Evolutionary conservation across 345 rosid genomes (phyloP), one percentile per base, ranked within the genome.

Genomic region (Linum usitatissimum): DNA sequence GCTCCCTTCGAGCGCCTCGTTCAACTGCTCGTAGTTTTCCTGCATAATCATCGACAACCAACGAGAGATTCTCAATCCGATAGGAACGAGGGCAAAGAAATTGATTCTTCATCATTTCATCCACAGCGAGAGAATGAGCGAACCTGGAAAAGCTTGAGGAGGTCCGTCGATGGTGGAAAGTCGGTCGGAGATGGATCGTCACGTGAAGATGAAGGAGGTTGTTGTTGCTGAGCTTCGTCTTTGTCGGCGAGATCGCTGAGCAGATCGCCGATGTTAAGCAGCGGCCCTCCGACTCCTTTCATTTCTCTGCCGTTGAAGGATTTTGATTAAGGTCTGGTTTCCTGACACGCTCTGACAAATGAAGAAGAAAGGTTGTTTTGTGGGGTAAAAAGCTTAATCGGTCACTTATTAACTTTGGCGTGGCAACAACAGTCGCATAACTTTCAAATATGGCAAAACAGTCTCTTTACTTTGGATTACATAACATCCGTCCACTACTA

Each of bases 281-380:
- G 72, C 23, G 97, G 97, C 18, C 95, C 97, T 73, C 97, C 90
- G 2, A 83, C 69, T 36, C 93, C 96, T 75, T 82, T 83, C 95
- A 83, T 91, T 69, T 54, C 57, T 55, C 57, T 36, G 14, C 9
- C 14, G 17, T 45, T 10, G 5, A 15, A 1, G 51, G 17, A 45
- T 36, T 17, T 14, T 6, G 13, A 4, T 1, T 2, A 23, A 23
- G 28, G 28, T 23, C 28, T 23, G 28, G 28, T 23, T 23, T 23
- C 28, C 28, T 23, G 28, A 23, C 28, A 23, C 28, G n/a, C n/a
- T n/a, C n/a, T n/a, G n/a, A n/a, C n/a, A 4, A 34, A 34, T 1
- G 38, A 1, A 34, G 38, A 34, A 34, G 38, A 34, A 34, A 34
- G 38, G 38, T 34, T 4, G 8, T 4, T 34, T 34, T 34, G 38